A percentile compares a stretch with the other conserved stretches of the same genome.
phyloP scores from a whole-genome alignment of 164 flowering plant genomes.

The Stephania japonica region DNA sequence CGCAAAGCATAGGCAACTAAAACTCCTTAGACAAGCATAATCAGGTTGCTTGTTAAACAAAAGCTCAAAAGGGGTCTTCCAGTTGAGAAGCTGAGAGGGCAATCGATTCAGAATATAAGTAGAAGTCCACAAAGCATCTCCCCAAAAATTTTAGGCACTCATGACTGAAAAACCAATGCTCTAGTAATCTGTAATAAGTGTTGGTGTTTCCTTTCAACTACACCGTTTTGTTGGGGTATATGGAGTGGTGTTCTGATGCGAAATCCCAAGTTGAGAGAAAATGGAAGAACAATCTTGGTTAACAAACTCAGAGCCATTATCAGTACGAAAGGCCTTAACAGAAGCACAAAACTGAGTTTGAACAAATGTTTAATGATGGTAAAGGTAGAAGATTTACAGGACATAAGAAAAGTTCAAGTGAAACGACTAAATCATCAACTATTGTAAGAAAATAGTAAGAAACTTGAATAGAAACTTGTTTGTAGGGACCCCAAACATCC shows the following conservation, averaged over 20 bases:
- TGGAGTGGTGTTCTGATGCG: background rate
- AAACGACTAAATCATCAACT: background rate
- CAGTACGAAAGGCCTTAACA: background rate
- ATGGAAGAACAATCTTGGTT: background rate
- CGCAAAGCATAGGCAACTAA: background rate
- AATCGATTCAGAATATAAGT: background rate
- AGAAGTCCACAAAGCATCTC: background rate
- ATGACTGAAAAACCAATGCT: constrained; percentile 1
- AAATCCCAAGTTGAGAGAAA: background rate
- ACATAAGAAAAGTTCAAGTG: background rate
- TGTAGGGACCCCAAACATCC: constrained; percentile 3
- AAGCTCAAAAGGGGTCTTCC: background rate
- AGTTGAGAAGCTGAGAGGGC: background rate
- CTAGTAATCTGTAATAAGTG: background rate
- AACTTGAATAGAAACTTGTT: background rate
- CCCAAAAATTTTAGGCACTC: background rate
- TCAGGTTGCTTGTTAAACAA: background rate
- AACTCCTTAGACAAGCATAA: background rate
- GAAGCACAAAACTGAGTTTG: background rate
- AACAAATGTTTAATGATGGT: background rate
- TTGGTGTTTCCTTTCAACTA: background rate
- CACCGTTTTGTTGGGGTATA: constrained; percentile 2
- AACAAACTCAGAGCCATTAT: constrained; percentile 2
- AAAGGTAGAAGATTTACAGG: background rate
- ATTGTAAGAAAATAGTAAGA: background rate